Percentiles rank a stretch among this genome's conserved stretches.
These are phyloP conservation scores for Debaryomyces castellii DNA, from an alignment of 805 yeast genomes.

Conservation along the genomic window DNA sequence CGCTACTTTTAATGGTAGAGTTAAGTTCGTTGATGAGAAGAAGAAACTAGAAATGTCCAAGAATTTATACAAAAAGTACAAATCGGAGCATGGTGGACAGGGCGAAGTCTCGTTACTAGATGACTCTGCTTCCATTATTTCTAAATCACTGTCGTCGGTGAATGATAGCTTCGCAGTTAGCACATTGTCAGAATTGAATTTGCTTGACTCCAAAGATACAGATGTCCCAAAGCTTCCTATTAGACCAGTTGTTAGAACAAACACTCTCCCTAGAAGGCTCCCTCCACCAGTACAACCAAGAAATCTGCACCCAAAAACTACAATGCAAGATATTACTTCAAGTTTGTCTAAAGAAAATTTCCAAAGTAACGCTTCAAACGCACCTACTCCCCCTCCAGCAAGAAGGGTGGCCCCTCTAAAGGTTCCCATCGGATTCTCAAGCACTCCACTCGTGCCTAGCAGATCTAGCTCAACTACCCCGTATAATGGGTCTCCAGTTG, in stretches of 20 bases:
- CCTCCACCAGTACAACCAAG: slow-evolving; percentile 24
- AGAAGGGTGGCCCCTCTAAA: slow-evolving; percentile 13
- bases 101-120: slow-evolving; percentile 12
- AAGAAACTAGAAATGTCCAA: slow-evolving; percentile 28
- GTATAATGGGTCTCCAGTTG: slow-evolving; percentile 21
- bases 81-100: slow-evolving; percentile 24
- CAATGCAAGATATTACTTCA: slow-evolving; percentile 6
- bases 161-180: slow-evolving; percentile 22
- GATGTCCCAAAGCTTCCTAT: slow-evolving; percentile 22
- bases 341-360: not conserved
- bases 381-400: slow-evolving; percentile 27
- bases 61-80: slow-evolving; percentile 27
- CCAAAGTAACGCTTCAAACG: slow-evolving; percentile 13
- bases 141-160: slow-evolving; percentile 9
- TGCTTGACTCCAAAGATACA: slow-evolving; percentile 28
- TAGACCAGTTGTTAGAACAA: slow-evolving; percentile 10
- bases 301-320: not conserved
- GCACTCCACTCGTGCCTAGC: slow-evolving; percentile 40
- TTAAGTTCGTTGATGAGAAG: slow-evolving; percentile 58
- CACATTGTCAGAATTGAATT: slow-evolving; percentile 34
- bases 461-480: slow-evolving; percentile 31
- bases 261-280: slow-evolving; percentile 22
- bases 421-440: slow-evolving; percentile 33
- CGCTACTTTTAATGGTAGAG: slow-evolving; percentile 68
- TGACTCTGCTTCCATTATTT: slow-evolving; percentile 7